Percentiles rank a stretch among this genome's conserved stretches.
Evolutionary conservation across 108 stramenopile genomes (phyloP).

Genomic region (Cyclotella cryptica): DNA sequence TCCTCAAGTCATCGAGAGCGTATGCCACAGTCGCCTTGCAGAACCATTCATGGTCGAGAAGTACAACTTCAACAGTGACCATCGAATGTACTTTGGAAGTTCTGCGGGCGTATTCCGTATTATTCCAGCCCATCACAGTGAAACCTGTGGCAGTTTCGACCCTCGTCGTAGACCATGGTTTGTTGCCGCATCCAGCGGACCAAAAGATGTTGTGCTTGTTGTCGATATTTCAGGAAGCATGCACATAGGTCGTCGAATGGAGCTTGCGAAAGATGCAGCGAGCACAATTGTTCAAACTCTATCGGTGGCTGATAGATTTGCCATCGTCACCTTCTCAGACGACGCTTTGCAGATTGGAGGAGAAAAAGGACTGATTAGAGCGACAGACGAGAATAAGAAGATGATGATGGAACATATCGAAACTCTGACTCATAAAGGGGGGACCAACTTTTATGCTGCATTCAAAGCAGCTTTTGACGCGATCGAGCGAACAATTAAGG

Average conservation of each 20-base stretch:
- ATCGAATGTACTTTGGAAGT: slow-evolving; percentile 50
- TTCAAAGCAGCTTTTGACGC: slow-evolving; percentile 38
- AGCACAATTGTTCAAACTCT: slow-evolving; percentile 54
- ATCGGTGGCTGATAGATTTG: slow-evolving; percentile 55
- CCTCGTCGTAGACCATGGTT: slow-evolving; percentile 65
- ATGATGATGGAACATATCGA: slow-evolving; percentile 27
- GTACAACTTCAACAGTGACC: slow-evolving; percentile 16
- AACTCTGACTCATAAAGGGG: slow-evolving; percentile 12
- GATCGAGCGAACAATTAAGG: slow-evolving; percentile 16
- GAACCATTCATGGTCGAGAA: slow-evolving; percentile 40
- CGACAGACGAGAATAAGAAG: slow-evolving; percentile 49
- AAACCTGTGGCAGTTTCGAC: slow-evolving; percentile 52
- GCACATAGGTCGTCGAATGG: slow-evolving; percentile 36
- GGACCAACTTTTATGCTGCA: slow-evolving; percentile 50
- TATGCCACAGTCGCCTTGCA: slow-evolving; percentile 32
- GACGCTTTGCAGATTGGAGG: slow-evolving; percentile 11
- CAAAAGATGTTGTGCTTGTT: slow-evolving; percentile 72
- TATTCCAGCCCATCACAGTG: slow-evolving; percentile 46
- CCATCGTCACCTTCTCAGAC: slow-evolving; percentile 45
- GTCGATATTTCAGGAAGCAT: slow-evolving; percentile 66
- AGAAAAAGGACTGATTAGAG: slow-evolving; percentile 21
- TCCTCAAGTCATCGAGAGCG: slow-evolving; percentile 29
- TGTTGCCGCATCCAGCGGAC: slow-evolving; percentile 63
- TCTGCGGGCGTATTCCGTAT: slow-evolving; percentile 51
- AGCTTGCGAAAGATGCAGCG: slow-evolving; percentile 52